Evolutionary conservation across 495 filamentous ascomycete genomes (phyloP), one percentile per base, ranked within the genome.

Genomic region (Staphylotrichum longicolle): DNA sequence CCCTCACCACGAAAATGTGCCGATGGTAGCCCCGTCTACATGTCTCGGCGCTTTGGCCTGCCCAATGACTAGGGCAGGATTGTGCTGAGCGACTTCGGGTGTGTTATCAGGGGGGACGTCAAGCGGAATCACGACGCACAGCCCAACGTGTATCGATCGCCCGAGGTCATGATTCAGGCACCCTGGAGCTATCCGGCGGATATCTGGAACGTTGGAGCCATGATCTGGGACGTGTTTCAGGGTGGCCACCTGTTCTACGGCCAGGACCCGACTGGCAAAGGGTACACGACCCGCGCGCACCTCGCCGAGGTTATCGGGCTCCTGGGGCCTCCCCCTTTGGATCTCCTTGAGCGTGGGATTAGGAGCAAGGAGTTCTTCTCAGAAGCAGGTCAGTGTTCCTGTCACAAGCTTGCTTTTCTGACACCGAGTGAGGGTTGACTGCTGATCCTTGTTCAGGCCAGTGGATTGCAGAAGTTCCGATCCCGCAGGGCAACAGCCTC

Each of bases 171-270:
- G 59, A 54, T 83, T 11, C 65, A 72, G 50, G 63, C 69, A 1
- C 60, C 70, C 3, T 82, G 78, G 82, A 69, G 64, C 44, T 80
- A 79, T 60, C 57, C 69, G 0, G 67, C 79, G 35, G 80, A 83
- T 62, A 79, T 82, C 45, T 82, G 81, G 79, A 80, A 79, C 61
- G 70, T 77, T 14, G 80, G 78, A 56, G 71, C 77, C 62, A 69
- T 83, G 66, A 67, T 82, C 20, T 82, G 76, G 80, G 76, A 82
- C 69, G 63, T 83, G 11, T 75, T 81, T 54, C 72, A 83, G 72
- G 72, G 75, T 0, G 70, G 66, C 35, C 70, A 78, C 62, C 39
- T 83, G 39, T 83, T 83, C 59, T 58, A 66, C 14, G 77, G 78
- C 0, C 61, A 72, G 47, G 75, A 82, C 50, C 77, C 72, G 30